These are phyloP conservation scores for Pseudozyma flocculosa DNA, from an alignment of 1,284 basidiomycete genomes.

Conservation along the genomic window DNA sequence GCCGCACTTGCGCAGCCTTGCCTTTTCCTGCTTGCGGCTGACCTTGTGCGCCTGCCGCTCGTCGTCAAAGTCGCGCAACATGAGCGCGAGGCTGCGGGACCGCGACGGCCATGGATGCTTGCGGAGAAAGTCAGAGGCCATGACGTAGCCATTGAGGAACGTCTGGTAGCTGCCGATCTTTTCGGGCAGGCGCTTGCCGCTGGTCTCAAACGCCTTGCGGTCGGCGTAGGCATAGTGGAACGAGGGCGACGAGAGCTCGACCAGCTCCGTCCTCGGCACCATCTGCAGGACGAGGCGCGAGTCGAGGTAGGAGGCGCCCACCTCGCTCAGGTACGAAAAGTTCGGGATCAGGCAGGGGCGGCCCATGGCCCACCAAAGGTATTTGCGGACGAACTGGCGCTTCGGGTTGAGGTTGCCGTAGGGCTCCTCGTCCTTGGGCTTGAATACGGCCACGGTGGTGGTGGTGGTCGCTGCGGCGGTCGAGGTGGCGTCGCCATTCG, in stretches of 20 bases:
- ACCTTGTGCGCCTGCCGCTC: conserved; percentile 64
- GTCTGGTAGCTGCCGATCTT: conserved; percentile 82
- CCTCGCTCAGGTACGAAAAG: conserved; percentile 64
- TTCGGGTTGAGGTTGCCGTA: conserved; percentile 56
- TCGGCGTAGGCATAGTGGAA: conserved; percentile 53
- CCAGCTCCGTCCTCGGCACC: conserved; percentile 81
- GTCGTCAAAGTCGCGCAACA: conserved; percentile 71
- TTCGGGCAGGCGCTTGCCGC: conserved; percentile 26
- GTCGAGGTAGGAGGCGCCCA: conserved; percentile 82
- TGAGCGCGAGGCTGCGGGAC: conserved; percentile 63
- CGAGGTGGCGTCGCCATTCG: not conserved
- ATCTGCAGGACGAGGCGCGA: conserved; percentile 73
- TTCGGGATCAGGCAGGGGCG: conserved; percentile 55
- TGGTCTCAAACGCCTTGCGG: conserved; percentile 37
- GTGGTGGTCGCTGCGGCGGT: too few species aligned
- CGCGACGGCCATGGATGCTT: conserved; percentile 85
- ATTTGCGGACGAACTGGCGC: conserved; percentile 54
- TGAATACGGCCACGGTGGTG: conserved; percentile 50
- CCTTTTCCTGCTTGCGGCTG: conserved; percentile 43
- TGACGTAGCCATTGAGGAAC: conserved; percentile 80
- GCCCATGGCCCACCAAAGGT: conserved; percentile 58
- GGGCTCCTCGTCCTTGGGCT: conserved; percentile 56
- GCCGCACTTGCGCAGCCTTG: conserved; percentile 43
- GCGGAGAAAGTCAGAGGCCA: conserved; percentile 81
- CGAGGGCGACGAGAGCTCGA: conserved; percentile 68